Evolutionary conservation across 129 eudicot genomes (phyloP), one percentile per base, ranked within the genome.

Genomic region (Tanacetum coccineum): DNA sequence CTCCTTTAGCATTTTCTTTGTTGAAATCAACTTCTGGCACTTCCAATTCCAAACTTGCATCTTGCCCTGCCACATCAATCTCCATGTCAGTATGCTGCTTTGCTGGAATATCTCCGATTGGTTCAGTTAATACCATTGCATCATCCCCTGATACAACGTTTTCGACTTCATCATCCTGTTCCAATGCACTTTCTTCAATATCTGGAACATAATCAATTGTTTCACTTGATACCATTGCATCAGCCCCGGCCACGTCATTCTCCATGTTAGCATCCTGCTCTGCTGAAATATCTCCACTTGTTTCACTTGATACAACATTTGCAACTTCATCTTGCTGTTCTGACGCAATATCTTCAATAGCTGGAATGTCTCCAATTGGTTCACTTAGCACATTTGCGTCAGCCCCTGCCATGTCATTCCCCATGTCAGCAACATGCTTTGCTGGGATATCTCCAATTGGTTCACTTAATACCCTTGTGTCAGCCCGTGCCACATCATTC

Each of bases 181-280:
- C 72, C 18, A 64, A 36, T 36, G 42, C 9, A 36, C 7, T 36
- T 36, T 36, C 42, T 36, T 36, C 42, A 36, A 36, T 36, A 36
- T 7, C 25, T 32, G 59, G 76, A 74, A 40, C 8, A 55, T 60
- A 67, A 70, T 21, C 66, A 50, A 49, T 26, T 22, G 13, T 64
- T n/a, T 21, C 60, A 51, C 65, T 53, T 3, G 61, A 55, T 54
- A 20, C 32, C 12, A 12, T 57, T 61, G 46, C 70, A 68, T 52
- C 78, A 57, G 62, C 40, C 39, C 36, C 62, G 0, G 62, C 62
- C 62, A 57, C 39, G 8, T 11, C 62, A 57, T 9, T 18, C 18
- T 59, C 54, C 61, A 46, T 61, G 40, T 50, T 28, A 73, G 76
- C 81, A 49, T 70, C 26, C 48, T 72, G 73, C 59, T 65, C 70